These are phyloP conservation scores for Syzygium malaccense DNA, from an alignment of 441 rosid genomes.

Conservation along the genomic window DNA sequence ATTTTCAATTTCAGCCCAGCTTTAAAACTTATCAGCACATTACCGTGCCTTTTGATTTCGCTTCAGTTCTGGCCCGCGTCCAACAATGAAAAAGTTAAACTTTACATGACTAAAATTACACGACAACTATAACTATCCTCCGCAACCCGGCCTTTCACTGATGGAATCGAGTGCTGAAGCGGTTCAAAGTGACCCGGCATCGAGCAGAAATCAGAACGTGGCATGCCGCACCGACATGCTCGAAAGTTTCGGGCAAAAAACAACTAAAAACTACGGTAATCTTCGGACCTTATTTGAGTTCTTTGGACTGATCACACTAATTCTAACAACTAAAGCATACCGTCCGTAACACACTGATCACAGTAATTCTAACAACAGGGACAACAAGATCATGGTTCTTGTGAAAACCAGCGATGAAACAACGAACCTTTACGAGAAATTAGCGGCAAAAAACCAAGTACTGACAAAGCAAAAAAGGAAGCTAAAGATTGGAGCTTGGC, in stretches of 20 bases:
- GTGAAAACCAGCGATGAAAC: not conserved
- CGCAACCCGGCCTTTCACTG: not conserved
- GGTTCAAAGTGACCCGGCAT: not conserved
- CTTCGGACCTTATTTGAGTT: not conserved
- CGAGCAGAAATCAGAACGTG: not conserved
- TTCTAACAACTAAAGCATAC: not conserved
- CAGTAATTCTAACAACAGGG: not conserved
- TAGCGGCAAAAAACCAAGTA: not conserved
- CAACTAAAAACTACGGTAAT: not conserved
- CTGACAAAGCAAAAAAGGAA: not conserved
- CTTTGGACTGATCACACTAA: not conserved
- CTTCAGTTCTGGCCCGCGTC: not conserved
- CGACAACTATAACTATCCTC: not conserved
- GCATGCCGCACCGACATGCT: not conserved
- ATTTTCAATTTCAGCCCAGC: not conserved
- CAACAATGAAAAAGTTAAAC: not conserved
- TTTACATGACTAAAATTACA: not conserved
- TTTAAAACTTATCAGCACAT: not conserved
- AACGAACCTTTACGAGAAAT: not conserved
- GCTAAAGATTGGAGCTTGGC: not conserved
- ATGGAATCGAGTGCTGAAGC: not conserved
- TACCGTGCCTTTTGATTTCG: not conserved
- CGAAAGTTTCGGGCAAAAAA: not conserved
- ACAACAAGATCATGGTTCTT: not conserved
- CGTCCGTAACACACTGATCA: not conserved